Evolutionary conservation across 2,329 filamentous ascomycete species (phyloP).

Genomic region (Colletotrichum lupini): DNA sequence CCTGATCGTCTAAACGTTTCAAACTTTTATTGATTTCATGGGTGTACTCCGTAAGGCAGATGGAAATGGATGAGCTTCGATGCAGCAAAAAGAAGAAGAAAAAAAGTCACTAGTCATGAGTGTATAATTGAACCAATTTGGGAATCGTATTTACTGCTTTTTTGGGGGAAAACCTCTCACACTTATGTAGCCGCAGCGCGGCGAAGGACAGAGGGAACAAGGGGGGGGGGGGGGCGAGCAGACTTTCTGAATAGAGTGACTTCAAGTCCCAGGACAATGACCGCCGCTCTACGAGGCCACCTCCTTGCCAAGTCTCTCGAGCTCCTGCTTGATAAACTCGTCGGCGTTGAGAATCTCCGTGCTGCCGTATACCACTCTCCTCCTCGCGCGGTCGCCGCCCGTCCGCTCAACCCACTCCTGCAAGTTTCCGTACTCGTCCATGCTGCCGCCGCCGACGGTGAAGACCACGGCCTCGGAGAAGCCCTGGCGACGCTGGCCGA

Average conservation of each 20-base stretch:
- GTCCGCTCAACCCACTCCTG: constrained; percentile 94
- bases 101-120: background rate
- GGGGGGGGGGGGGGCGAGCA: background rate
- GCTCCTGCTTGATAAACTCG: constrained; percentile 73
- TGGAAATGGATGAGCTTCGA: no score
- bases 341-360: constrained; percentile 82
- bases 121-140: background rate
- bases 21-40: no score
- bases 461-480: constrained; percentile 95
- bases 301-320: constrained; percentile 72
- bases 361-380: constrained; percentile 92
- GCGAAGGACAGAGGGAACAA: background rate
- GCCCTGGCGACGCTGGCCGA: constrained; percentile 89
- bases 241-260: background rate
- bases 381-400: constrained; percentile 72
- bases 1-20: no score
- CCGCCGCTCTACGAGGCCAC: constrained; percentile 46
- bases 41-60: no score
- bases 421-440: constrained; percentile 98
- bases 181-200: background rate
- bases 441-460: constrained; percentile 93
- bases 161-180: background rate
- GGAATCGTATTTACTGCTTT: constrained; percentile 22
- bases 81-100: background rate
- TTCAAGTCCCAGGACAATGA: background rate